Percentiles rank a stretch among this genome's conserved stretches.
phyloP scores from a whole-genome alignment of 805 yeast species.

The Kodamaea neixiangensis region DNA sequence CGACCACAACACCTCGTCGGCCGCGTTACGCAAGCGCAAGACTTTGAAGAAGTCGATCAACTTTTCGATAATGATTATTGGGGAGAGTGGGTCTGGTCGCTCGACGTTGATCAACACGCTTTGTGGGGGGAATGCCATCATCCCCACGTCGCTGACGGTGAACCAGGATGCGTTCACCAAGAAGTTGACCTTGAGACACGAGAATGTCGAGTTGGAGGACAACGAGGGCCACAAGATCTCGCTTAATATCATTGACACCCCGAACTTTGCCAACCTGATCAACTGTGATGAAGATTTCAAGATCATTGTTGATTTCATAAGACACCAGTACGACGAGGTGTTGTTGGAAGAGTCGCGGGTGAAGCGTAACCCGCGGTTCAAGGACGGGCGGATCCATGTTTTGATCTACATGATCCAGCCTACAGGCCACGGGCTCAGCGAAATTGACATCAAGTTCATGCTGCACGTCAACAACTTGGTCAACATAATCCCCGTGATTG shows the following conservation, averaged over 20 bases:
- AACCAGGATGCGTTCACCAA: slow-evolving; percentile 53
- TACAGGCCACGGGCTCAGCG: slow-evolving; percentile 46
- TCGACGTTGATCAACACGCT: slow-evolving; percentile 91
- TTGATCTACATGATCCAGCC: slow-evolving; percentile 47
- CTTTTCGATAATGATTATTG: slow-evolving; percentile 84
- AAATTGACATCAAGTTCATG: slow-evolving; percentile 45
- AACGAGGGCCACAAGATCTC: slow-evolving; percentile 83
- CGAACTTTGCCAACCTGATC: slow-evolving; percentile 77
- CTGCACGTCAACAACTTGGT: slow-evolving; percentile 43
- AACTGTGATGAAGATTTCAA: slow-evolving; percentile 69
- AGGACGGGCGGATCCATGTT: slow-evolving; percentile 80
- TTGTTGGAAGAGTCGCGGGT: slow-evolving; percentile 78
- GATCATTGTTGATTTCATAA: slow-evolving; percentile 71
- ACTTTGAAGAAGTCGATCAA: slow-evolving; percentile 81
- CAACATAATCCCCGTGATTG: slow-evolving; percentile 45
- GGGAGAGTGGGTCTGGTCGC: slow-evolving; percentile 85
- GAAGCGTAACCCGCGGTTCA: slow-evolving; percentile 81
- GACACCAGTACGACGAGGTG: slow-evolving; percentile 83
- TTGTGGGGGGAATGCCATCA: slow-evolving; percentile 81
- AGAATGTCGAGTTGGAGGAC: slow-evolving; percentile 81
- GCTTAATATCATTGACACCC: slow-evolving; percentile 75
- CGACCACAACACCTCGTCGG: slow-evolving; percentile 33
- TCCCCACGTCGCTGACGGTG: slow-evolving; percentile 65
- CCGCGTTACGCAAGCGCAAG: slow-evolving; percentile 63
- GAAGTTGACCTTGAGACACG: slow-evolving; percentile 67